Conservation (phyloP, 228 moss, liverwort and hornwort species). For the Sphagnum magellanicum region DNA sequence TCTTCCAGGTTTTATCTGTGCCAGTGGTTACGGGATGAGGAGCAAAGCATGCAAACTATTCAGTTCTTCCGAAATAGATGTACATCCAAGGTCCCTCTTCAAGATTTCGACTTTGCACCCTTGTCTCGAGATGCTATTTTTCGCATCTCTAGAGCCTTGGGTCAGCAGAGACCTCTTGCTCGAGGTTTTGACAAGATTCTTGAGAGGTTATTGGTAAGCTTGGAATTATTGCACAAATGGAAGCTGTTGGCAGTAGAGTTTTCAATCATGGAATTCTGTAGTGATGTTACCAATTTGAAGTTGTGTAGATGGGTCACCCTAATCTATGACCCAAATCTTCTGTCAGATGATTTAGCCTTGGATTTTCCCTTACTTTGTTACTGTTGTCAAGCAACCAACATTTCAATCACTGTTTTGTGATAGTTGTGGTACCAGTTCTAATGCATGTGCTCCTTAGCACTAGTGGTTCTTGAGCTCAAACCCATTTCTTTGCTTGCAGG, state of each 20-base stretch:
- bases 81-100: slow-evolving; percentile 54
- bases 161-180: slow-evolving; percentile 94
- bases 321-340: neutral
- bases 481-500: slow-evolving; percentile 19
- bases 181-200: slow-evolving; percentile 87
- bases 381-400: no score
- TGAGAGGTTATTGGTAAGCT: slow-evolving; percentile 77
- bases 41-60: slow-evolving; percentile 38
- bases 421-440: neutral
- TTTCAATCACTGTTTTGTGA: neutral
- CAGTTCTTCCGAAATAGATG: slow-evolving; percentile 72
- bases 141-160: slow-evolving; percentile 67
- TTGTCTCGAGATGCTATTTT: slow-evolving; percentile 61
- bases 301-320: no score
- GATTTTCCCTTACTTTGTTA: neutral
- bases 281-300: no score
- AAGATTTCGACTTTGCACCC: slow-evolving; percentile 70
- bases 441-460: neutral
- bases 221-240: slow-evolving; percentile 1
- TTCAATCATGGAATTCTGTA: neutral
- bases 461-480: neutral
- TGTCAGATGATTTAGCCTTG: neutral
- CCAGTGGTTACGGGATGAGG: slow-evolving; percentile 94
- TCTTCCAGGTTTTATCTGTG: slow-evolving; percentile 82
- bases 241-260: neutral